Conservation (phyloP, 129 eudicot genomes). For the Ambrosia trifida region DNA sequence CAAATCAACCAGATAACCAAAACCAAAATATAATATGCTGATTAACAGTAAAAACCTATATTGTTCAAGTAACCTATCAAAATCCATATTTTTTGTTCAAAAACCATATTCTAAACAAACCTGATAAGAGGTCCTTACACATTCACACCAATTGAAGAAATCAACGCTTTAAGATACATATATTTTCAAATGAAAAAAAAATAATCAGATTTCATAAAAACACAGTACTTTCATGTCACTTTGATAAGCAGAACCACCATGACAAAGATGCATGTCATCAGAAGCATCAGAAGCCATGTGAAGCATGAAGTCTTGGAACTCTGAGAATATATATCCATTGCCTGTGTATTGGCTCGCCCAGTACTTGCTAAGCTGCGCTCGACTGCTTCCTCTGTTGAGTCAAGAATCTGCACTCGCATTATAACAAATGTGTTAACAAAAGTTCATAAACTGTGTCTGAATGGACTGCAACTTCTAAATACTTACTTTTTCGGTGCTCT, state of each 20-base stretch:
- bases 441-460: not conserved
- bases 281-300: conserved; percentile 72
- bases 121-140: not conserved
- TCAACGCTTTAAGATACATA: not conserved
- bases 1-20: no score
- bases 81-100: not conserved
- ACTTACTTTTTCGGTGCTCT: conserved; percentile 81
- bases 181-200: not conserved
- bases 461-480: not conserved
- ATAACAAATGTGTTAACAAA: not conserved
- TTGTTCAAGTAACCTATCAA: not conserved
- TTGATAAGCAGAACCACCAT: conserved; percentile 95
- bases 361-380: conserved; percentile 97
- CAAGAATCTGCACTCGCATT: conserved; percentile 59
- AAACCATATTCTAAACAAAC: not conserved
- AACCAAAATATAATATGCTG: no score
- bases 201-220: not conserved
- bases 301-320: conserved; percentile 77
- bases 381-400: conserved; percentile 91
- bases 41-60: not conserved
- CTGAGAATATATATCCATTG: conserved; percentile 64
- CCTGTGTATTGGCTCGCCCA: conserved; percentile 71
- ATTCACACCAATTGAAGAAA: not conserved
- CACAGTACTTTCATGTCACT: conserved; percentile 40
- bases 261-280: conserved; percentile 69